A percentile compares a stretch with the other conserved stretches of the same genome.
phyloP scores from a whole-genome alignment of 306 rosid genomes.

The Quercus gilva region DNA sequence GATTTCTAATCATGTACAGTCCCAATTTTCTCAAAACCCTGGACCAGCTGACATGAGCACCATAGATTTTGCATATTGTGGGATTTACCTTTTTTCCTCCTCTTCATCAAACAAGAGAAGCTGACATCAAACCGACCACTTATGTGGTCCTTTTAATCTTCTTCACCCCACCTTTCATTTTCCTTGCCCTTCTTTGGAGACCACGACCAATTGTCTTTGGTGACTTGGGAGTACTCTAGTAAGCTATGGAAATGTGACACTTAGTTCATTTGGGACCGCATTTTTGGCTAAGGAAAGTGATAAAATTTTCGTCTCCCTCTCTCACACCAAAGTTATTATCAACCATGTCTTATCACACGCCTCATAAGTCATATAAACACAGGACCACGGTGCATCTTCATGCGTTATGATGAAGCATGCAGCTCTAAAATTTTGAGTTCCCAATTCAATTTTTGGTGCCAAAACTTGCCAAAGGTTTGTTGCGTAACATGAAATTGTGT shows the following conservation, averaged over 20 bases:
- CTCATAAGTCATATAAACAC: constrained; percentile 1
- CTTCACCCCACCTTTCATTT: constrained; percentile 24
- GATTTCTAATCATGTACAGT: background rate
- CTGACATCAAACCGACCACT: constrained; percentile 46
- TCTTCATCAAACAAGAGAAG: constrained; percentile 26
- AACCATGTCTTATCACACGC: constrained; percentile 9
- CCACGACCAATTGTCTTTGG: constrained; percentile 30
- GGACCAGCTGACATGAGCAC: constrained; percentile 32
- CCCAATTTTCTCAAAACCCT: background rate
- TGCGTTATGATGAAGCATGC: constrained; percentile 55
- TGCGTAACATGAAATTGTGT: background rate
- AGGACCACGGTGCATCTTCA: constrained; percentile 48
- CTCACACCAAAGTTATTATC: constrained; percentile 19
- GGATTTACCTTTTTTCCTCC: constrained; percentile 25
- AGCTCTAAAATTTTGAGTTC: constrained; percentile 8
- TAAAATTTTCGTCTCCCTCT: constrained; percentile 18
- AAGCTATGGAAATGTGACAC: constrained; percentile 22
- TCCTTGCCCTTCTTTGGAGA: constrained; percentile 21
- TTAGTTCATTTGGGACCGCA: constrained; percentile 8
- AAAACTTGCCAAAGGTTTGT: background rate
- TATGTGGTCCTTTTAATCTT: constrained; percentile 41
- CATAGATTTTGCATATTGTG: constrained; percentile 25
- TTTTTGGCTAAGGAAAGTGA: constrained; percentile 11
- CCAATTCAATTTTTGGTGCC: background rate
- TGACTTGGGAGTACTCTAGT: constrained; percentile 18